Evolutionary conservation across 768 basidiomycete genomes (phyloP), one percentile per base, ranked within the genome.

Genomic region (Mycena kentingensis): DNA sequence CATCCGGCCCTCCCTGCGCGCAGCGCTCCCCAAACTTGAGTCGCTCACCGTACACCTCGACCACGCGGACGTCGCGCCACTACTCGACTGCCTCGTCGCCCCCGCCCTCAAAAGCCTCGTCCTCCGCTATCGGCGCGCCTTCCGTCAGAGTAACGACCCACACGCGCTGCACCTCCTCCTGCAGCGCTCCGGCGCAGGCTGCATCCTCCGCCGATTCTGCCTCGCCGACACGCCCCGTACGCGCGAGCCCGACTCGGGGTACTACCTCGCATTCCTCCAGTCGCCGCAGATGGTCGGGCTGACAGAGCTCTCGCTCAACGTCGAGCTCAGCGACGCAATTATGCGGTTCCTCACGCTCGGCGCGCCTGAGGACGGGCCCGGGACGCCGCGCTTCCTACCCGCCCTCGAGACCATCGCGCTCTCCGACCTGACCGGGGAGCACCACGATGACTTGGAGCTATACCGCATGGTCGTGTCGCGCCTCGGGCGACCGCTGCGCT

Each of bases 391-490:
- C n/a, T 11, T 26, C 21, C 51, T 60, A 5, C 50, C 58, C 25
- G 37, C 52, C 3, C 38, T 60, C 3, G 46, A 46, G 12, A 46
- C 32, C n/a, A 25, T 60, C 6, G 49, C 54, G 15, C 51, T 60
- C 11, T 22, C 31, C 15, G 58, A 55, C 24, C 1, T 43, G 2
- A 29, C 16, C 0, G 58, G 58, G 12, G 51, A 49, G 5, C 58
- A 60, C 16, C 11, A 55, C 18, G 54, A 55, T 15, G 58, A 60
- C 32, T 46, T 55, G 32, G 46, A 46, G 43, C 47, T 60, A 3
- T 60, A 60, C 27, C 51, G 58, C 1, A 41, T 60, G 53, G 58
- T 60, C 32, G 48, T 55, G 21, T 60, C 58, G 25, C 50, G 58
- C 8, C 24, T 60, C 45, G 25, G 56, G 44, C 24, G 38, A 44